These are phyloP conservation scores for Stereum hirsutum DNA, from an alignment of 1,284 basidiomycete genomes.

Conservation along the genomic window DNA sequence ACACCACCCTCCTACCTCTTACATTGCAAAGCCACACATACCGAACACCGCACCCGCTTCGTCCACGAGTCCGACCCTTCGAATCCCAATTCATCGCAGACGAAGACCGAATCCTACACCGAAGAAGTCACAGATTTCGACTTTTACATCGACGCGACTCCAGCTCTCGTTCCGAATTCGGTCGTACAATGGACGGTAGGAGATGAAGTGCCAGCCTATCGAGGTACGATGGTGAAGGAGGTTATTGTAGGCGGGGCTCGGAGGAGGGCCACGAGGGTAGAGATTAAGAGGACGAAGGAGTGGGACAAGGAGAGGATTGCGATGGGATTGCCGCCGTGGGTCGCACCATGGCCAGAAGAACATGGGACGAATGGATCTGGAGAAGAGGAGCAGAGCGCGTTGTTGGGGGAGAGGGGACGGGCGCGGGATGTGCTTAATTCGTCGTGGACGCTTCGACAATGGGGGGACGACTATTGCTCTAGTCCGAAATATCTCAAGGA, in stretches of 20 bases:
- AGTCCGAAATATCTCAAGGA: constrained; percentile 55
- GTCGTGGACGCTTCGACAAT: constrained; percentile 47
- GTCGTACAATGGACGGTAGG: constrained; percentile 41
- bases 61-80: constrained; percentile 33
- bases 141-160: constrained; percentile 45
- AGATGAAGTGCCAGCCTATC: constrained; percentile 43
- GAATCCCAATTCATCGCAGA: constrained; percentile 20
- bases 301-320: neutral
- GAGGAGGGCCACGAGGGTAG: constrained; percentile 10
- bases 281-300: neutral
- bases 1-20: constrained; percentile 39
- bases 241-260: constrained; percentile 23
- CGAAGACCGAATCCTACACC: constrained; percentile 32
- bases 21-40: constrained; percentile 48
- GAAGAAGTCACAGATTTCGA: constrained; percentile 40
- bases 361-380: neutral
- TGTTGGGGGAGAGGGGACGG: neutral
- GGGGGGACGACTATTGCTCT: constrained; percentile 64
- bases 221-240: constrained; percentile 45
- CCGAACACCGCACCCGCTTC: constrained; percentile 40
- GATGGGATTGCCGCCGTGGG: constrained; percentile 11
- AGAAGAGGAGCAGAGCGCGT: neutral
- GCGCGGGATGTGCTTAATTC: constrained; percentile 25
- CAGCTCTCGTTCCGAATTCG: constrained; percentile 16
- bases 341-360: too few relatives aligned